phyloP scores from a whole-genome alignment of 805 yeast species.

The Yarrowia alimentaria region DNA sequence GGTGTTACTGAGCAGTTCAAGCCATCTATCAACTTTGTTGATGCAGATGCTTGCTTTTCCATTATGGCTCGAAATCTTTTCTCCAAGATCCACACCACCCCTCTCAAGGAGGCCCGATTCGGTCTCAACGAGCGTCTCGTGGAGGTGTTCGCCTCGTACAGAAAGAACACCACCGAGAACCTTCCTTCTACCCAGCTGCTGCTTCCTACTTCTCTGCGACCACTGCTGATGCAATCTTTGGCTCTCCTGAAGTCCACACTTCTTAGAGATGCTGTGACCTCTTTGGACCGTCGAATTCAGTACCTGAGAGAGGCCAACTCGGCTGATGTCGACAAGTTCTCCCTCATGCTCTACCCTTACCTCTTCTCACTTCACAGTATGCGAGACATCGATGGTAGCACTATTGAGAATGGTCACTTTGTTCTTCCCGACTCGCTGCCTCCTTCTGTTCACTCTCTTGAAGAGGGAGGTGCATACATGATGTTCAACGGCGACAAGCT shows the following conservation, averaged over 20 bases:
- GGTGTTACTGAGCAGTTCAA: slow-evolving; percentile 72
- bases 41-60: slow-evolving; percentile 63
- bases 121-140: slow-evolving; percentile 54
- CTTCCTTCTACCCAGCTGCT: slow-evolving; percentile 61
- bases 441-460: slow-evolving; percentile 45
- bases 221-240: slow-evolving; percentile 64
- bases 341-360: slow-evolving; percentile 75
- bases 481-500: slow-evolving; percentile 65
- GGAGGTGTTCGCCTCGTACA: slow-evolving; percentile 59
- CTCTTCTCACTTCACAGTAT: slow-evolving; percentile 69
- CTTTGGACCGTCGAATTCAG: slow-evolving; percentile 65
- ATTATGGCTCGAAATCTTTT: slow-evolving; percentile 53
- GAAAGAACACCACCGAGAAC: slow-evolving; percentile 43
- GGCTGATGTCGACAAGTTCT: slow-evolving; percentile 55
- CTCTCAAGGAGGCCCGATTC: slow-evolving; percentile 49
- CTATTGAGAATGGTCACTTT: slow-evolving; percentile 45
- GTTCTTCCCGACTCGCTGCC: slow-evolving; percentile 51
- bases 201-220: slow-evolving; percentile 75
- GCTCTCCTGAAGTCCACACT: slow-evolving; percentile 69
- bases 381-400: slow-evolving; percentile 55
- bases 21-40: slow-evolving; percentile 76
- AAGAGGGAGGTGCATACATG: slow-evolving; percentile 74
- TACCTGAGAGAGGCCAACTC: slow-evolving; percentile 52
- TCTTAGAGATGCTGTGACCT: slow-evolving; percentile 50
- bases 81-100: slow-evolving; percentile 41